Conservation (phyloP, 108 stramenopile species). For the Cyclotella choctawhatcheeana region DNA sequence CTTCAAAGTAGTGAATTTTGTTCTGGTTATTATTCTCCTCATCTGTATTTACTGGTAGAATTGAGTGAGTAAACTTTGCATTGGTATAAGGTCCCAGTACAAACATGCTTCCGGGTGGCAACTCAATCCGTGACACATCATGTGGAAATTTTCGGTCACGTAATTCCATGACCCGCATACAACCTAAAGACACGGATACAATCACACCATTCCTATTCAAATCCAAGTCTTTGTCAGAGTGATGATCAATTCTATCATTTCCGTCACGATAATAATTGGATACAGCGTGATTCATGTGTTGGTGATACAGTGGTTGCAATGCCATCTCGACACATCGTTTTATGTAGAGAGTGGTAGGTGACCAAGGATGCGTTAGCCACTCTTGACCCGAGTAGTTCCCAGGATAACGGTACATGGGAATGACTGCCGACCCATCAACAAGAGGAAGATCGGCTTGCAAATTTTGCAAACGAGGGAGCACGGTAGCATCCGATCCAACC, state of each 20-base stretch:
- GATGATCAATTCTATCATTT: constrained; percentile 75
- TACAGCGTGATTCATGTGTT: constrained; percentile 84
- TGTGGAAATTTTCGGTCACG: constrained; percentile 59
- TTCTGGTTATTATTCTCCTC: constrained; percentile 1
- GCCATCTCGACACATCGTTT: constrained; percentile 68
- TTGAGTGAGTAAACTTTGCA: constrained; percentile 70
- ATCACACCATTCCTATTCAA: constrained; percentile 73
- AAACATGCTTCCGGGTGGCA: constrained; percentile 78
- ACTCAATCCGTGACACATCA: constrained; percentile 58
- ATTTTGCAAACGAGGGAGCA: constrained; percentile 75
- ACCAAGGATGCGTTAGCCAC: constrained; percentile 77
- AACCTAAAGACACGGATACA: constrained; percentile 73
- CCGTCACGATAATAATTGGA: constrained; percentile 78
- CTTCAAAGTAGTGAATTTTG: constrained; percentile 4
- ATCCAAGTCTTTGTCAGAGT: constrained; percentile 81
- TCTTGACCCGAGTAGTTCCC: constrained; percentile 78
- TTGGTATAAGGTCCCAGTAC: constrained; percentile 77
- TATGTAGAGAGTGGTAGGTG: constrained; percentile 53
- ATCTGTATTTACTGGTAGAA: constrained; percentile 47
- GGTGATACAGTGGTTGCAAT: constrained; percentile 60
- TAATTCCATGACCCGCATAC: constrained; percentile 65
- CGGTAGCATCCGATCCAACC: constrained; percentile 63
- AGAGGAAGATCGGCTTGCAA: constrained; percentile 66
- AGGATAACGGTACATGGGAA: constrained; percentile 61
- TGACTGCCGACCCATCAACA: constrained; percentile 14